Evolutionary conservation across 2,329 filamentous ascomycete genomes (phyloP).

Genomic region (Trichoderma guizhouense): DNA sequence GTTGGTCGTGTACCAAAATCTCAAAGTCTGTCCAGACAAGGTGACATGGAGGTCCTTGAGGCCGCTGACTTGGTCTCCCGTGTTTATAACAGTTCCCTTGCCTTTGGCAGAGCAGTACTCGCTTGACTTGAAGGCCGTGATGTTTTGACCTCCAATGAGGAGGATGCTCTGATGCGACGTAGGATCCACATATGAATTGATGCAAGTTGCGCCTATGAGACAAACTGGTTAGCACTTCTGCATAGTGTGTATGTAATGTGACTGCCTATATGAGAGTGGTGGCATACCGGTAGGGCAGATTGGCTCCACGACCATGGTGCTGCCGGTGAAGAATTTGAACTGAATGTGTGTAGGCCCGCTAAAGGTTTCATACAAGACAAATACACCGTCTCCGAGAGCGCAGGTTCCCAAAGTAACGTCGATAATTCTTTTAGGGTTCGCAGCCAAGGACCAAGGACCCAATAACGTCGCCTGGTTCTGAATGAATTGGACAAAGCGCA

Average conservation of each 20-base stretch:
- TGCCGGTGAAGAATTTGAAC: neutral
- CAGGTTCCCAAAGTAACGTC: neutral
- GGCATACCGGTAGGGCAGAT: neutral
- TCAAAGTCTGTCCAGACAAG: neutral
- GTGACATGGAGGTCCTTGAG: neutral
- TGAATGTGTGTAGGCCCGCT: neutral
- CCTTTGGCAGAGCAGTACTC: neutral
- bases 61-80: neutral
- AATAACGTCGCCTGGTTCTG: neutral
- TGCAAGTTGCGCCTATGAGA: neutral
- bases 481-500: neutral
- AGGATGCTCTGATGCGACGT: neutral
- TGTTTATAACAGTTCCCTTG: neutral
- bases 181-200: neutral
- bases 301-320: neutral
- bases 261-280: neutral
- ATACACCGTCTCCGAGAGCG: neutral
- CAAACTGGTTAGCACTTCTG: neutral
- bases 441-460: neutral
- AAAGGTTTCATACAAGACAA: neutral
- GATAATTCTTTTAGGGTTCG: neutral
- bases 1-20: neutral
- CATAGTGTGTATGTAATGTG: neutral
- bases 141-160: neutral
- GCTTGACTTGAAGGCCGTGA: neutral